Conservation (phyloP, 495 filamentous ascomycete species). For the Penicillium fimorum region DNA sequence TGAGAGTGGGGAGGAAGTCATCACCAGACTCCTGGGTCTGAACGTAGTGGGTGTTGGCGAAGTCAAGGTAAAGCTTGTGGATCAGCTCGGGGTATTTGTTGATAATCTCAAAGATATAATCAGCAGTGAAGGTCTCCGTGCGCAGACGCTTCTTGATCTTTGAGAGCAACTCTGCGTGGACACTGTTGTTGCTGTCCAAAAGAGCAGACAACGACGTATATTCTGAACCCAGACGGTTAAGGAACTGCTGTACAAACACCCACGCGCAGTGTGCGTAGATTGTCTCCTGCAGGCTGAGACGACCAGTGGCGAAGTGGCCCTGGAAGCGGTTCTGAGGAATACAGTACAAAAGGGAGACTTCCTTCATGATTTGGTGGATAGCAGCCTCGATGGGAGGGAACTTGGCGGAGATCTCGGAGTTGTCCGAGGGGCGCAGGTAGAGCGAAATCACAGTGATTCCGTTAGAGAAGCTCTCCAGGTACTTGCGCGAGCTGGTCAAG, state of each 20-base stretch:
- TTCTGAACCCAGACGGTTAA: constrained; percentile 91
- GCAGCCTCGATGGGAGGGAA: constrained; percentile 84
- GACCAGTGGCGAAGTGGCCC: constrained; percentile 79
- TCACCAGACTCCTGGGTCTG: constrained; percentile 74
- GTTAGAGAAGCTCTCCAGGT: constrained; percentile 98
- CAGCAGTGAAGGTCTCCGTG: constrained; percentile 94
- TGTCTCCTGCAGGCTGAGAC: constrained; percentile 91
- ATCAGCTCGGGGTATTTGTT: constrained; percentile 85
- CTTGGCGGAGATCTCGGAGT: constrained; percentile 47
- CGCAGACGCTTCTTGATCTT: constrained; percentile 95
- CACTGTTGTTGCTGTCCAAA: constrained; percentile 74
- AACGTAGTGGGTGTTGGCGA: constrained; percentile 87
- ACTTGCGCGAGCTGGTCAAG: constrained; percentile 92
- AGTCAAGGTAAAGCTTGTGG: constrained; percentile 83
- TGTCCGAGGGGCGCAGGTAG: constrained; percentile 73
- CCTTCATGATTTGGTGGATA: constrained; percentile 99
- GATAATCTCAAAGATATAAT: constrained; percentile 97
- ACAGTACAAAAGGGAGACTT: constrained; percentile 94
- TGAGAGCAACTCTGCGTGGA: constrained; percentile 84
- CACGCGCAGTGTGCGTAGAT: constrained; percentile 96
- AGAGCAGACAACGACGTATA: constrained; percentile 83
- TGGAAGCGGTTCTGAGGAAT: constrained; percentile 97
- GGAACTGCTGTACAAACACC: constrained; percentile 96
- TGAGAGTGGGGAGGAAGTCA: constrained; percentile 78
- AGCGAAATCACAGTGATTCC: constrained; percentile 95